Conservation (phyloP, 176 grass and related monocot genomes). For the Carex pumila region DNA sequence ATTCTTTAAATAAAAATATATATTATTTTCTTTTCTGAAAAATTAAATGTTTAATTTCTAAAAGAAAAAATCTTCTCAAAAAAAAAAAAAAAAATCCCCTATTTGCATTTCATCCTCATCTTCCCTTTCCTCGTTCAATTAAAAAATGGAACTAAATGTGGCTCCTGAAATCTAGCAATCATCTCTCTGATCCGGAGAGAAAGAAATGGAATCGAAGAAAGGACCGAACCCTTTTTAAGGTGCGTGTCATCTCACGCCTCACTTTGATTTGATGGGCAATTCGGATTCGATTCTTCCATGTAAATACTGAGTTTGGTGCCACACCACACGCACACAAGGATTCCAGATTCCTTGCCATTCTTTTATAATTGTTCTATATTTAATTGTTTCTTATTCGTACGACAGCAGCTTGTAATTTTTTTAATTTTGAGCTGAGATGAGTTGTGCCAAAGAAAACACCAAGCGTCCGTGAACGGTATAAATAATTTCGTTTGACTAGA, state of each 20-base stretch:
- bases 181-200: background rate
- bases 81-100: too few relatives aligned
- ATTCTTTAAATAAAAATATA: too few relatives aligned
- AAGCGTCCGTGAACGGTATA: too few relatives aligned
- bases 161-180: conserved; percentile 8
- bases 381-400: too few relatives aligned
- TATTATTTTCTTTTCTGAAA: too few relatives aligned
- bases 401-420: too few relatives aligned
- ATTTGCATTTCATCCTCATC: background rate
- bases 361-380: background rate
- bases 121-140: background rate
- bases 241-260: background rate
- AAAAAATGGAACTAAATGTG: background rate
- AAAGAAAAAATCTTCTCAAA: too few relatives aligned
- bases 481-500: too few relatives aligned
- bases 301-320: background rate
- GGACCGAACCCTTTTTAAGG: background rate
- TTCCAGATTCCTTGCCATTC: background rate
- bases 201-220: background rate
- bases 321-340: background rate
- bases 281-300: background rate
- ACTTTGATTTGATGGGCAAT: background rate
- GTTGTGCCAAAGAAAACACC: too few relatives aligned
- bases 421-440: too few relatives aligned
- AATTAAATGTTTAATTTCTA: too few relatives aligned